Conservation (phyloP, 306 rosid genomes). For the Cajanus cajan region DNA sequence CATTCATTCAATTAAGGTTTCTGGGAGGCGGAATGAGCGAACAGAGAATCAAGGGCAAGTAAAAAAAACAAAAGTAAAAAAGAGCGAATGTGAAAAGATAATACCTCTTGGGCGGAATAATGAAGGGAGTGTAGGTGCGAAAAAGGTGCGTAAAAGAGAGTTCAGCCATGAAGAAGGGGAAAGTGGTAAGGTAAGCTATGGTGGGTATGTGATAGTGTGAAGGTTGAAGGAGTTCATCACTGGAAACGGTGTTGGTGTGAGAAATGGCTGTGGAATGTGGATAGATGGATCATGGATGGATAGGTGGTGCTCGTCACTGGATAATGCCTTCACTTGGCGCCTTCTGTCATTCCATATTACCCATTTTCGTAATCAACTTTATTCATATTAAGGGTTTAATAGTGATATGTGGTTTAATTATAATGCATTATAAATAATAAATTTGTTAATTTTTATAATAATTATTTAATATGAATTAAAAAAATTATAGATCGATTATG, state of each 20-base stretch:
- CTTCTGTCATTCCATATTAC: neutral
- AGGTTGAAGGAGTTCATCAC: neutral
- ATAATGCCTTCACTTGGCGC: conserved; percentile 10
- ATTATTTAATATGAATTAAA: too few species aligned
- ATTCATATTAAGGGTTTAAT: too few species aligned
- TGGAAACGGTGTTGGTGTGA: neutral
- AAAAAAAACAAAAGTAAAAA: neutral
- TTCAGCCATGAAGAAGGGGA: neutral
- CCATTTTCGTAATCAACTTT: neutral
- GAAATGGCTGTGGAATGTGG: neutral
- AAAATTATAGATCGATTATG: too few species aligned
- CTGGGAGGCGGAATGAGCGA: neutral
- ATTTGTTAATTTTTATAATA: too few species aligned
- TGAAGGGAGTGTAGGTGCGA: neutral
- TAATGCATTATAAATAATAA: too few species aligned
- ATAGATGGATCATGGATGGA: neutral
- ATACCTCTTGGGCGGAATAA: conserved; percentile 10
- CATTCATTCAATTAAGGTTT: neutral
- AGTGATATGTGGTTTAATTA: too few species aligned
- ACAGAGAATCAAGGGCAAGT: conserved; percentile 21
- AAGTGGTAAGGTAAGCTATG: neutral
- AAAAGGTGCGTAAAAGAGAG: neutral
- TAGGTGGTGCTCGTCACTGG: neutral
- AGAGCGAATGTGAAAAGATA: neutral
- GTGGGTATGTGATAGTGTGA: neutral